These are phyloP conservation scores for Suhomyces bokatorum DNA, from an alignment of 1,139 yeast species.

Conservation along the genomic window DNA sequence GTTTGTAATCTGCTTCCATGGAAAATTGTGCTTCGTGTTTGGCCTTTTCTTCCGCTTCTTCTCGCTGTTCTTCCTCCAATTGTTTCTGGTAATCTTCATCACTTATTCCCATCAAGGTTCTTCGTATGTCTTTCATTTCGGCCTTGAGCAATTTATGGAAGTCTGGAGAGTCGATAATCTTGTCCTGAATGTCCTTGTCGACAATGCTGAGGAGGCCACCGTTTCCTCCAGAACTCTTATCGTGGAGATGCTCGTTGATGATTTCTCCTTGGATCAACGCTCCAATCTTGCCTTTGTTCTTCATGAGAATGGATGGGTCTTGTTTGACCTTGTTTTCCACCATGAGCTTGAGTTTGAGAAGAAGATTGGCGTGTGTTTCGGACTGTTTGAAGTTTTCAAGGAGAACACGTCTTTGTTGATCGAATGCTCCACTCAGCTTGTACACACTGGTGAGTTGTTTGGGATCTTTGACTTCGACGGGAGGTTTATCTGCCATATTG, in stretches of 20 bases:
- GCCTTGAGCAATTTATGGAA: conserved; percentile 35
- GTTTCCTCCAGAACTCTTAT: conserved; percentile 10
- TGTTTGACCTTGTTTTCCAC: conserved; percentile 49
- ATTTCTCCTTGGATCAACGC: conserved; percentile 56
- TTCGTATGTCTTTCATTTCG: conserved; percentile 38
- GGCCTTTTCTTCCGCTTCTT: conserved; percentile 7
- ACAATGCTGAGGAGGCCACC: conserved; percentile 35
- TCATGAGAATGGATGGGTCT: conserved; percentile 50
- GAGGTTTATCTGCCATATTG: background rate
- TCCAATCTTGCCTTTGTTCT: conserved; percentile 53
- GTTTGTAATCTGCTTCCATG: conserved; percentile 18
- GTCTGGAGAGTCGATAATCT: conserved; percentile 45
- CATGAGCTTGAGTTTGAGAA: conserved; percentile 43
- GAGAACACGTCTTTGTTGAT: conserved; percentile 43
- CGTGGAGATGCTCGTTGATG: conserved; percentile 23
- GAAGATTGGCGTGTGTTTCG: conserved; percentile 44
- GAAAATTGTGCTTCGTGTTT: conserved; percentile 10
- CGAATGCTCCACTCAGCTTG: conserved; percentile 54
- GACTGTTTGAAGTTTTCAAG: conserved; percentile 47
- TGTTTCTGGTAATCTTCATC: conserved; percentile 42
- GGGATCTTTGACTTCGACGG: conserved; percentile 28
- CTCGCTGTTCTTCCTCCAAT: conserved; percentile 18
- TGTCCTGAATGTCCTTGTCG: conserved; percentile 49
- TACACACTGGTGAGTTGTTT: conserved; percentile 43
- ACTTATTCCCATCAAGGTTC: conserved; percentile 36